Base-by-base conservation (phyloP, 2,329 filamentous ascomycete species). In the Acrocalymma vagum region DNA sequence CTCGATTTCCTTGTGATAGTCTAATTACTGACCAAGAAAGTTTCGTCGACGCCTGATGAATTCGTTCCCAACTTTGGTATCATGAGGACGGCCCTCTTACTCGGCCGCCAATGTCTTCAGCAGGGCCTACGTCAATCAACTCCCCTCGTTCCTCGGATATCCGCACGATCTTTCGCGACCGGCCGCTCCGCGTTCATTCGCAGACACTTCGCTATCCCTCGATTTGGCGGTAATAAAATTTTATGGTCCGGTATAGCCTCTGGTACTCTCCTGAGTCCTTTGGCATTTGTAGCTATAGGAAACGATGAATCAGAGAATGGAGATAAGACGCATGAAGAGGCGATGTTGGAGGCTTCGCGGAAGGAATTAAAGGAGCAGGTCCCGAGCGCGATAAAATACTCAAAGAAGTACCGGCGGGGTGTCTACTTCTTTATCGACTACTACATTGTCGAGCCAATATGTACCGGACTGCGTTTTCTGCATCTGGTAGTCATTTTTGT, bases 401-500 rank as follows among this genome's bases (percentile, higher is more conserved):
- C 90, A 10, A 74, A 72, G 10, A 80, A 82, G 32, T 58, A 85
- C 6, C 72, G 79, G 31, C 81, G 85, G 50, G 77, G 77, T 9
- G 60, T 89, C 18, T 75, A 86, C 42, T 77, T 90, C 20, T 82
- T 87, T 40, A 51, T 94, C 24, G 89, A 95, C 58, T 47, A 80
- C 1, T 89, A 85, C 61, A 71, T 93, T n/a, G 82, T 75, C 40
- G 94, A 99, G 69, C 93, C 94, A 0, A 69, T 96, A 17, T 91
- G 87, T 39, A 99, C 93, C 0, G 89, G 88, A 0, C 69, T 93
- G 30, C 82, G 94, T n/a, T 95, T 99, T 58, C 70, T 96, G 13
- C 90, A 96, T 63, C 77, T 99, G 5, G 83, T 90, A 31, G 70
- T 87, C 44, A 94, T 99, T 39, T 99, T 99, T 63, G 85, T 96